A percentile compares a stretch with the other conserved stretches of the same genome.
Conservation (phyloP, 192 early-diverging fungal species). For the Coemansia pectinata region DNA sequence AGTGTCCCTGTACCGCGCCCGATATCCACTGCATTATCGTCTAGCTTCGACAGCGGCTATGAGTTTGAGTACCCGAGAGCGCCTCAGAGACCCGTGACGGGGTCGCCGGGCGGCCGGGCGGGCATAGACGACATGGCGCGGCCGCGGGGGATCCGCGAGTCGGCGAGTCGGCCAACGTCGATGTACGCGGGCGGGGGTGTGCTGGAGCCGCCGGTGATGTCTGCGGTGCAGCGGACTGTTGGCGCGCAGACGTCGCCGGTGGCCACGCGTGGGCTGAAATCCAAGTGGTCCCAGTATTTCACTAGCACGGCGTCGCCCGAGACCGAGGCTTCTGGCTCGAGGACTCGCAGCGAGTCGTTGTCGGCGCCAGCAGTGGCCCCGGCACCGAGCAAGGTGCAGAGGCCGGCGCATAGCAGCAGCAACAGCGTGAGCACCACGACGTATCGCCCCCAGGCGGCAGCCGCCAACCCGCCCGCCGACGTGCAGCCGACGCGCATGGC, state of each 20-base stretch:
- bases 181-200: constrained; percentile 31
- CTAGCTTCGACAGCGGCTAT: constrained; percentile 17
- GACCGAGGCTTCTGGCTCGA: not conserved
- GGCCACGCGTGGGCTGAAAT: constrained; percentile 11
- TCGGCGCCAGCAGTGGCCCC: not conserved
- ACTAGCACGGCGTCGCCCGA: constrained; percentile 20
- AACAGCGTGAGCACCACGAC: not conserved
- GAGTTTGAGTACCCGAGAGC: not conserved
- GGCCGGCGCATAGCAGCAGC: constrained; percentile 12
- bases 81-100: constrained; percentile 17
- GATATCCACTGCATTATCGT: constrained; percentile 6
- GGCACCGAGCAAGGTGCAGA: not conserved
- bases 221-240: constrained; percentile 42
- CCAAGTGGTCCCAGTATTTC: constrained; percentile 54
- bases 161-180: constrained; percentile 27
- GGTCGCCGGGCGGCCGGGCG: constrained; percentile 8
- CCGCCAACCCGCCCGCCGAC: not conserved
- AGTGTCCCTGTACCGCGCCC: not conserved
- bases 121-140: not conserved
- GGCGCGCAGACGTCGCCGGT: constrained; percentile 11
- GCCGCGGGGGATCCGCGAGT: constrained; percentile 34
- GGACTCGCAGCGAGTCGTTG: constrained; percentile 36
- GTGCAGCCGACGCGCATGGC: not conserved
- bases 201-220: constrained; percentile 36
- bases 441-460: not conserved